Base-by-base conservation (phyloP, 208 protist genomes). In the Trypanosoma congolense region DNA sequence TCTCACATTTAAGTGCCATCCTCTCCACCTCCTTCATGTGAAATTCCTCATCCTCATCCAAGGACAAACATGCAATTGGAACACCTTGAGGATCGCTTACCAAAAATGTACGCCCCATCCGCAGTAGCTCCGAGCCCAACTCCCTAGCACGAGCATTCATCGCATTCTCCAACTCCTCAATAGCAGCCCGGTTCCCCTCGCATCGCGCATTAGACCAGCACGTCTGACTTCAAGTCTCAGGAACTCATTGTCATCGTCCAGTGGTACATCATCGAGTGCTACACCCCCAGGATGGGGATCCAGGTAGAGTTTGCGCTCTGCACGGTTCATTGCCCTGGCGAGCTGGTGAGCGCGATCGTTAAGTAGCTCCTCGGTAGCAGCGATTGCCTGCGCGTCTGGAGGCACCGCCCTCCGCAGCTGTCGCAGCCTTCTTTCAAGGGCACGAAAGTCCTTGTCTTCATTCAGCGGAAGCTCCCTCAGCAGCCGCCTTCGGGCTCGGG, bases 331-430 rank as follows among this genome's bases (percentile, higher is more conserved):
- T 50, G 73, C 41, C 46, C 80, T 72, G 14, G 80, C 84, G 8
- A 92, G 63, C 35, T 86, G 76, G 46, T 87, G 72, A 3, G 76
- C 71, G 42, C 85, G 66, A 55, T 86, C 78, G 61, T 88, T n/a
- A n/a, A n/a, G 73, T 36, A 63, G 65, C 40, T 87, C 71, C 70
- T 90, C 79, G 63, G 83, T 68, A 41, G 75, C 70, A 24, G 58
- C 44, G 21, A 86, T 70, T 60, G 68, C 68, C 47, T 77, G 56
- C 10, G 60, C 36, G 36, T 84, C 59, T 21, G 59, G 64, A 12
- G 56, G 53, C 80, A 77, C 19, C 35, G 54, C 54, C 54, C 65
- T 68, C 31, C 75, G 70, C 14, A 79, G 35, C 18, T 64, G 66
- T 22, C 84, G 71, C 24, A 74, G 73, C 56, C 84, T 66, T 56